Evolutionary conservation across 345 rosid genomes (phyloP).

Genomic region (Crucihimalaya himalaica): DNA sequence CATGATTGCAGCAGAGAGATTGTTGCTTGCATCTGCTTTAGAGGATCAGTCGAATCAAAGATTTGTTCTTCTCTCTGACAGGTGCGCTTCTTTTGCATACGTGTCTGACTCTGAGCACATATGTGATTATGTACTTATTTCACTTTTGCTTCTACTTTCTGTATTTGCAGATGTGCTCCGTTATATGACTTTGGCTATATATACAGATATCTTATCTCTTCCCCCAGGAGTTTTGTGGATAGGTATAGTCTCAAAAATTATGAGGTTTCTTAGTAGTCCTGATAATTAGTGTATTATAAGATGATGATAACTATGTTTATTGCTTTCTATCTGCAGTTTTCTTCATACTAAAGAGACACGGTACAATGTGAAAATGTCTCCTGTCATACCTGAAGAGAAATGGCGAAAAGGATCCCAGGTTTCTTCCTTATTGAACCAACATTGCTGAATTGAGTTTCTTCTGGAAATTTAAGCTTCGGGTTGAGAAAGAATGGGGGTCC

Average conservation of each 20-base stretch:
- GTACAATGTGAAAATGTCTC: slow-evolving; percentile 70
- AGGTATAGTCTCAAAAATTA: slow-evolving; percentile 54
- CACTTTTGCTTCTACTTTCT: slow-evolving; percentile 12
- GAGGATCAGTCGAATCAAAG: slow-evolving; percentile 79
- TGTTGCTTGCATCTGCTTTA: slow-evolving; percentile 72
- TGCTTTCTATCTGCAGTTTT: slow-evolving; percentile 54
- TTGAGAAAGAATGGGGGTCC: not conserved
- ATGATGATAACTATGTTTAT: slow-evolving; percentile 2
- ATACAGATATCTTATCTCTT: slow-evolving; percentile 77
- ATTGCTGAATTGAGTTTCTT: not conserved
- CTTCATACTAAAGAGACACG: slow-evolving; percentile 67
- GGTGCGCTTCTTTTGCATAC: slow-evolving; percentile 43
- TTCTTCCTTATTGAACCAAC: slow-evolving; percentile 17
- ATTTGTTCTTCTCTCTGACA: slow-evolving; percentile 91
- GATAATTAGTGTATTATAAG: slow-evolving; percentile 21
- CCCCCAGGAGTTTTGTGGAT: slow-evolving; percentile 90
- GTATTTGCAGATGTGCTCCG: slow-evolving; percentile 84
- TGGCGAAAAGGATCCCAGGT: slow-evolving; percentile 99
- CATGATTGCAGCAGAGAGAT: slow-evolving; percentile 87
- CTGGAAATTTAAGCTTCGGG: not conserved
- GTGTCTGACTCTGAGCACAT: not conserved
- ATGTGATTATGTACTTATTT: too few species aligned
- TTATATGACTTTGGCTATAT: slow-evolving; percentile 81
- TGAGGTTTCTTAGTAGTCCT: slow-evolving; percentile 46
- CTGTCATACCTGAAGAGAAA: slow-evolving; percentile 57